Evolutionary conservation across 2,329 filamentous ascomycete species (phyloP), one percentile per base, ranked within the genome.

Genomic region (Xylariaceae sp.): DNA sequence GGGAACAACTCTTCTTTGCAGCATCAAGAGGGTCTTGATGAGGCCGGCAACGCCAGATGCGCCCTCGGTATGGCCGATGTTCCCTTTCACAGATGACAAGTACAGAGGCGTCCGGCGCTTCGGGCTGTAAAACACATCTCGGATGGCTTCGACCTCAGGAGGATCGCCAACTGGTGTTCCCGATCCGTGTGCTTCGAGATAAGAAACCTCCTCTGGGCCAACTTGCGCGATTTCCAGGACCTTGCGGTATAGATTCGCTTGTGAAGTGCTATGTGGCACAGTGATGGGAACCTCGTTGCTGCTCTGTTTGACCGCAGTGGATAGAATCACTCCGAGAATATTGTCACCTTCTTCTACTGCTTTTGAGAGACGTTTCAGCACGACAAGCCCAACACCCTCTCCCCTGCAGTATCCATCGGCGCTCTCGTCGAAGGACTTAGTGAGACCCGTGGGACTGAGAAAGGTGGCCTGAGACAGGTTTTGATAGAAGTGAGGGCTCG

Each of bases 361-460:
- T 7, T 73, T 66, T 0, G 72, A 70, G 0, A 82, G 63, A 1
- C 68, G 73, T 70, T 84, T 84, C 0, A 85, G 61, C 1, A 82
- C 65, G 0, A 85, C 64, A 0, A 71, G 64, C 0, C 66, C 77
- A 2, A 75, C 66, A 0, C 77, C 82, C 53, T 85, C 82, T 0
- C 75, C 81, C 2, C 81, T 72, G 9, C 76, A 81, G 60, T 83
- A 85, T 0, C 82, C 82, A 59, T 80, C 75, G 0, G 76, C 80
- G 1, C 65, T 61, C 1, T 68, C 61, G 55, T 79, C 78, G 53
- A 74, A 77, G 1, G 69, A 67, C 50, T 72, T 67, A 49, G 62
- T 70, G 8, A 62, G 64, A 2, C 68, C 67, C 2, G 64, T 67
- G 1, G 68, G 62, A 49, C 66, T 70, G 8, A 72, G 57, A 47